Evolutionary conservation across 2,329 filamentous ascomycete species (phyloP).

Genomic region (Botrytis aclada): DNA sequence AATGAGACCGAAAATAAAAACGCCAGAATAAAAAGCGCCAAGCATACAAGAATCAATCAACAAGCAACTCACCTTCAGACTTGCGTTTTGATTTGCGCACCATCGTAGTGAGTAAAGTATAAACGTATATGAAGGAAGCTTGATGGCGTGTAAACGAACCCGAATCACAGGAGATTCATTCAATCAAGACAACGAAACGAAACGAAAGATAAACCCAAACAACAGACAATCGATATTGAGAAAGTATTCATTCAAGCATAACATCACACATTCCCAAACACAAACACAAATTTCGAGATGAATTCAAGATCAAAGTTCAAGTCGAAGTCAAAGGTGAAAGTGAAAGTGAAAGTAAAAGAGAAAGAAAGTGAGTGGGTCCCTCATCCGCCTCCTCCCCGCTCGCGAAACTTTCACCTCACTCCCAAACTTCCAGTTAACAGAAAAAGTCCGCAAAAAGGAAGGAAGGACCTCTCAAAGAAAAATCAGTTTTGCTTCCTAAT

Average conservation of each 20-base stretch:
- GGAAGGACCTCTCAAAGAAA: background rate
- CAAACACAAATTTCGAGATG: background rate
- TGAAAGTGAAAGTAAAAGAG: background rate
- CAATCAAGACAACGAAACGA: background rate
- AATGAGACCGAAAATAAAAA: no score
- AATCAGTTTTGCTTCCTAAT: no score
- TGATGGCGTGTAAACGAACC: background rate
- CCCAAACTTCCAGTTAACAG: background rate
- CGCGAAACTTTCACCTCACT: background rate
- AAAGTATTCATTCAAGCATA: background rate
- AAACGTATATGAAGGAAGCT: no score
- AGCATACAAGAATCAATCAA: background rate
- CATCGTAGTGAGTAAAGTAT: background rate
- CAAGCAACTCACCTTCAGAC: slow-evolving; percentile 5
- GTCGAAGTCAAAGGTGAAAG: background rate
- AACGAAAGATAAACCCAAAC: background rate
- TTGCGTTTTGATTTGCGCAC: slow-evolving; percentile 5
- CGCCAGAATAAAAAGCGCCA: background rate
- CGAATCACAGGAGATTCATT: no score
- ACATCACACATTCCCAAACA: no score
- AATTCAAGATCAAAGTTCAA: background rate
- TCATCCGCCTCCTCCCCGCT: background rate
- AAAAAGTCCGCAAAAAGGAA: background rate
- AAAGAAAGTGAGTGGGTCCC: background rate
- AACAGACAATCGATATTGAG: background rate